These are phyloP conservation scores for Diaporthe ampelina DNA, from an alignment of 2,329 filamentous ascomycete species.

Conservation along the genomic window DNA sequence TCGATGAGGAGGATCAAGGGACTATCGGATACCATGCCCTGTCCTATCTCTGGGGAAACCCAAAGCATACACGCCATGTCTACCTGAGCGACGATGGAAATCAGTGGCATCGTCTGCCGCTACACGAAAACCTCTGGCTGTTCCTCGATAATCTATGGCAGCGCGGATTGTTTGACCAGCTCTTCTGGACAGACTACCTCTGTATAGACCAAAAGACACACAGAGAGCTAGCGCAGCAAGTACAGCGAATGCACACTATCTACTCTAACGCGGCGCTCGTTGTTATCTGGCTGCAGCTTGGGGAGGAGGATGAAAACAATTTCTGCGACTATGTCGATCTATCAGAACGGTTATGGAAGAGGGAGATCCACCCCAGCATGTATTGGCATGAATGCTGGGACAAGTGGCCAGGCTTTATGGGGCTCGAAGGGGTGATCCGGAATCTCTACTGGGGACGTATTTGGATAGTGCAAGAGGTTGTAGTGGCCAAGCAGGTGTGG, in stretches of 20 bases:
- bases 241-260: neutral
- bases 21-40: neutral
- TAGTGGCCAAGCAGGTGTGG: slow-evolving; percentile 1
- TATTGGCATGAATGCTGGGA: no score
- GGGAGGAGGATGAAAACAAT: neutral
- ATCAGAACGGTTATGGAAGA: no score
- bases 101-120: neutral
- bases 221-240: neutral
- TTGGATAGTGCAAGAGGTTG: slow-evolving; percentile 25
- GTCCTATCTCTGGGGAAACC: neutral
- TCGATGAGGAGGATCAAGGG: neutral
- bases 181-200: slow-evolving; percentile 2
- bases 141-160: neutral
- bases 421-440: no score
- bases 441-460: neutral
- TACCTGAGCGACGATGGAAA: neutral
- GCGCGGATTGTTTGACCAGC: neutral
- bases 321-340: neutral
- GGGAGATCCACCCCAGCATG: accelerated
- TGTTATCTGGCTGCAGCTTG: neutral
- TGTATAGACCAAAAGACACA: neutral
- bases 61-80: slow-evolving; percentile 34
- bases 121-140: slow-evolving; percentile 17
- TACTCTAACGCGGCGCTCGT: neutral
- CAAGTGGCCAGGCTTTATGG: no score